Conservation (phyloP, 495 filamentous ascomycete genomes). For the Hypoxylon intermedium region DNA sequence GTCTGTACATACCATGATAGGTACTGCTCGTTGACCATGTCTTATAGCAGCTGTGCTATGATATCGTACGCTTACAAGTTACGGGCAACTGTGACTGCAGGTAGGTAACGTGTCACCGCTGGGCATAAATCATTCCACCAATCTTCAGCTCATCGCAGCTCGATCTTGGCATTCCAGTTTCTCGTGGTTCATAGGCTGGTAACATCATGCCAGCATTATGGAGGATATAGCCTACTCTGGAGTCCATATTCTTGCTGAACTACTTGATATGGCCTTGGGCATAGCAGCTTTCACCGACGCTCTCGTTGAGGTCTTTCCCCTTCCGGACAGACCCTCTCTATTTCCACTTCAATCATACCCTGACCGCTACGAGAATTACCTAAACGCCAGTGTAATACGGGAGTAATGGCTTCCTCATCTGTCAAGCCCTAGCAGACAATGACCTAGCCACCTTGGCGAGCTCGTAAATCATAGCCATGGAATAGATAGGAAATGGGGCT, state of each 20-base stretch:
- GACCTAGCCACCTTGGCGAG: conserved; percentile 4
- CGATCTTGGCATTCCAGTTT: conserved; percentile 10
- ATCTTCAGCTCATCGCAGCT: neutral
- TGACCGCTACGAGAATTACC: neutral
- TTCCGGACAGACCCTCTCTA: neutral
- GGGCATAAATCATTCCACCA: neutral
- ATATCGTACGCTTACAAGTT: neutral
- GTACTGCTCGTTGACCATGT: neutral
- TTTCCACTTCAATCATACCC: neutral
- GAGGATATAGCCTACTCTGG: neutral
- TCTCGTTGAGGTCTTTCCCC: conserved; percentile 8
- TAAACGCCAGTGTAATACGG: neutral
- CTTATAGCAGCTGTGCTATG: conserved; percentile 1
- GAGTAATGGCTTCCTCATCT: conserved; percentile 14
- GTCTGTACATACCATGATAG: neutral
- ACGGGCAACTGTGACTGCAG: neutral
- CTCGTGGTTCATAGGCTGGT: neutral
- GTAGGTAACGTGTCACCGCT: conserved; percentile 14
- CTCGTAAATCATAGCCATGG: conserved; percentile 15
- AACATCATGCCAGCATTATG: conserved; percentile 24
- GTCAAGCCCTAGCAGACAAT: conserved; percentile 7
- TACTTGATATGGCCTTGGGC: neutral
- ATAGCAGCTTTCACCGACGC: conserved; percentile 1
- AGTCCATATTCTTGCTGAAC: neutral
- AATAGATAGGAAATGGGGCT: neutral